phyloP scores from a whole-genome alignment of 768 basidiomycete genomes.

The Kwoniella newhampshirensis region DNA sequence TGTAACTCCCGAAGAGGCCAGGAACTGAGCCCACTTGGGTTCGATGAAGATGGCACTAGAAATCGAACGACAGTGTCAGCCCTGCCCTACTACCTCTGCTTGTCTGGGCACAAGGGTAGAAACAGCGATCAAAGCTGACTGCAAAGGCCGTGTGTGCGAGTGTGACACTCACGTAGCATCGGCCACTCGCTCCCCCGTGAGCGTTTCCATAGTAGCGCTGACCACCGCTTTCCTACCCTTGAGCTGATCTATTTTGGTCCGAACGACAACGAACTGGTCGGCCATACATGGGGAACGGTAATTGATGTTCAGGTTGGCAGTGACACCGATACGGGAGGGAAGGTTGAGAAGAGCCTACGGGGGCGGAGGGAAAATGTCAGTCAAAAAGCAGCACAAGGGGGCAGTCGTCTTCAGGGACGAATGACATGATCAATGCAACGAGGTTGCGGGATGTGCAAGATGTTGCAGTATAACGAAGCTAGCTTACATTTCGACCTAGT shows the following conservation, averaged over 20 bases:
- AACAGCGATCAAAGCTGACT: too few relatives aligned
- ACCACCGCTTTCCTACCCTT: conserved; percentile 79
- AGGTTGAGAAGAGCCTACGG: conserved; percentile 79
- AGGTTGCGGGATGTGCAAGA: too few relatives aligned
- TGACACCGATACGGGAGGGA: conserved; percentile 87
- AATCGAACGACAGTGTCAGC: conserved; percentile 5
- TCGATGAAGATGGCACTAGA: conserved; percentile 78
- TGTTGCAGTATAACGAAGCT: not conserved
- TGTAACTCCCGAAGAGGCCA: conserved; percentile 63
- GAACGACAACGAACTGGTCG: conserved; percentile 88
- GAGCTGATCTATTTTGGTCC: conserved; percentile 64
- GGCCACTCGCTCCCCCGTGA: conserved; percentile 76
- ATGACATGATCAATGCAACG: too few relatives aligned
- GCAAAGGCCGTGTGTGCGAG: not conserved
- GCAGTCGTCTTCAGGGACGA: too few relatives aligned
- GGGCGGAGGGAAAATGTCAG: not conserved
- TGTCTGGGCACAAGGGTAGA: too few relatives aligned
- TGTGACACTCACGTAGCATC: conserved; percentile 69
- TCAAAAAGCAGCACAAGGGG: not conserved
- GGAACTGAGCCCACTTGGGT: conserved; percentile 77
- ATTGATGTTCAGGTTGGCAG: conserved; percentile 75
- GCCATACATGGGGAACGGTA: conserved; percentile 87
- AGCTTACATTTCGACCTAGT: conserved; percentile 69
- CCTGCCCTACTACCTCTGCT: too few relatives aligned
- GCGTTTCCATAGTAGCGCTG: conserved; percentile 69